Conservation (phyloP, 2,329 filamentous ascomycete species). For the Penicillium palitans region DNA sequence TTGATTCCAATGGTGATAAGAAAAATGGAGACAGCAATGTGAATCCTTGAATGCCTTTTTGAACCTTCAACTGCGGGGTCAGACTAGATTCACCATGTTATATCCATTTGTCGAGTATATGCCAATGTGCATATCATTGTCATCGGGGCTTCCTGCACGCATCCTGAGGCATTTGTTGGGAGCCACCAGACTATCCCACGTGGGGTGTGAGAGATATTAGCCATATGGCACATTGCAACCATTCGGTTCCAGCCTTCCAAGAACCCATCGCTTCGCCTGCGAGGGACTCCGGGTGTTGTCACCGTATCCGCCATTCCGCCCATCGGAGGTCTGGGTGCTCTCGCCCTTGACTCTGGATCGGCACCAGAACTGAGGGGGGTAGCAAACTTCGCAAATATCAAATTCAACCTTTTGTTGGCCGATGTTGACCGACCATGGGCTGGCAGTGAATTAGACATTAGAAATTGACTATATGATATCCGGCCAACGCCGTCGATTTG, state of each 20-base stretch:
- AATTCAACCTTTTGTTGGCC: background rate
- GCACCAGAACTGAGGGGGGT: background rate
- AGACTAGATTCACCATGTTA: background rate
- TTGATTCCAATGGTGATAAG: constrained; percentile 74
- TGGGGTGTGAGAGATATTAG: background rate
- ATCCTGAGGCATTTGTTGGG: background rate
- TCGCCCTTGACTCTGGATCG: background rate
- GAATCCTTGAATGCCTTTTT: constrained; percentile 12
- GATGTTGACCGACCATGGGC: background rate
- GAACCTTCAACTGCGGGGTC: background rate
- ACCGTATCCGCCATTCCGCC: background rate
- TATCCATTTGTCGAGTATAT: background rate
- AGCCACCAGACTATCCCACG: background rate
- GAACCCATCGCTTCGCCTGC: background rate
- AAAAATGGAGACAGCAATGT: constrained; percentile 37
- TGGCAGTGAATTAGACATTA: background rate
- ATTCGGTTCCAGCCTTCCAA: background rate
- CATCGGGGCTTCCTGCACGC: background rate
- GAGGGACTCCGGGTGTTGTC: background rate
- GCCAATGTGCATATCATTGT: background rate
- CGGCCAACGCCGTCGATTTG: constrained; percentile 1
- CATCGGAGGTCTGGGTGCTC: background rate
- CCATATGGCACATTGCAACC: background rate
- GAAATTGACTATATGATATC: background rate
- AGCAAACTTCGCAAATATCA: background rate